Percentiles rank a stretch among this genome's conserved stretches.
Conservation (phyloP, 1,139 yeast species). For the Blastobotrys capitulatus region DNA sequence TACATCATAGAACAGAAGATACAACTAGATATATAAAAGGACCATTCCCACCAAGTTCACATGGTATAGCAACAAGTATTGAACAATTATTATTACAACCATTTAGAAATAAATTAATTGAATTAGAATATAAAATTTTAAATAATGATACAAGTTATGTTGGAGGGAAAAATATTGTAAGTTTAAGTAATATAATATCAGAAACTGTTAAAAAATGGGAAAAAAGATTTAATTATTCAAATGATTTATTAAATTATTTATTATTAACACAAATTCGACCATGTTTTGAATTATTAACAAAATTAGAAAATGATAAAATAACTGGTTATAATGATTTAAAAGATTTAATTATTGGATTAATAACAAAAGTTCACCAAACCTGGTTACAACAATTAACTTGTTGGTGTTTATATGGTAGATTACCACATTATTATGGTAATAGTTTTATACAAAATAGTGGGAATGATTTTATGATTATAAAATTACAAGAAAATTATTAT, state of each 20-base stretch:
- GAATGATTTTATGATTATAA: slow-evolving; percentile 18
- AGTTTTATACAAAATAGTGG: not conserved
- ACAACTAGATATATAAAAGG: slow-evolving; percentile 8
- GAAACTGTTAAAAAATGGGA: slow-evolving; percentile 22
- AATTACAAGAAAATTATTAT: slow-evolving; percentile 5
- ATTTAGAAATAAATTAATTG: slow-evolving; percentile 17
- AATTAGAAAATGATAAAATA: slow-evolving; percentile 15
- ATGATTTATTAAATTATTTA: slow-evolving; percentile 15
- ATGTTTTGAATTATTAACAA: slow-evolving; percentile 16
- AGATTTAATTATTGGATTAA: slow-evolving; percentile 16
- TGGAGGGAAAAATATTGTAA: slow-evolving; percentile 23
- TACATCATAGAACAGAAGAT: slow-evolving; percentile 4
- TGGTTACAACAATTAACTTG: slow-evolving; percentile 25
- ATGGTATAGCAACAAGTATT: slow-evolving; percentile 20
- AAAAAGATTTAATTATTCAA: slow-evolving; percentile 20
- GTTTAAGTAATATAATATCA: slow-evolving; percentile 20
- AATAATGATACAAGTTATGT: slow-evolving; percentile 21
- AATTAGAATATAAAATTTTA: slow-evolving; percentile 20
- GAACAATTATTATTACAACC: slow-evolving; percentile 15
- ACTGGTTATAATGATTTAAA: slow-evolving; percentile 24
- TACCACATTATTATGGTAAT: slow-evolving; percentile 14
- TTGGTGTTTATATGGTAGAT: slow-evolving; percentile 28
- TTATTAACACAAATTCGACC: slow-evolving; percentile 12
- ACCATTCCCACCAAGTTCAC: slow-evolving; percentile 20
- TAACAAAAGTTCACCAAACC: slow-evolving; percentile 21